Evolutionary conservation across 345 rosid genomes (phyloP), one percentile per base, ranked within the genome.

Genomic region (Mercurialis annua): DNA sequence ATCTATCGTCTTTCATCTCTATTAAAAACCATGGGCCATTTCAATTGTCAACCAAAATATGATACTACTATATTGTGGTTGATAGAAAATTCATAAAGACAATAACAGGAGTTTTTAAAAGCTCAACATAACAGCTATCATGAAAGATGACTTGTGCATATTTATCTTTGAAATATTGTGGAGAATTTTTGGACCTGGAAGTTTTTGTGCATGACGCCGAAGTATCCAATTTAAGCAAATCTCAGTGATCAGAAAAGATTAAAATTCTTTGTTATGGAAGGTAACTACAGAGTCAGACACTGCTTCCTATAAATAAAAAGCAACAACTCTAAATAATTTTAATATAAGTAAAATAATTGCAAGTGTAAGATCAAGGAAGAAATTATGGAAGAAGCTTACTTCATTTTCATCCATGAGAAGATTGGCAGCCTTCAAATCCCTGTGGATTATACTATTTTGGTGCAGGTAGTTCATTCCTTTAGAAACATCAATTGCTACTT

Each of bases 381-480:
- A 24, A 43, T 26, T 61, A 47, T 68, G 55, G 64, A 56, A 58
- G 30, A 56, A 40, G 55, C 84, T 80, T 82, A 94, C 99, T 64
- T 94, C 99, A 77, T 94, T 86, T 82, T 94, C 99, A 82, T 91
- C 99, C 96, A 94, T 89, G 65, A 91, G 80, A 77, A 91, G 90
- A 78, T 94, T 94, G 70, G 99, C 97, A 60, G 86, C 96, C 75
- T 94, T 91, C 85, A 91, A 78, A 81, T 94, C 99, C 81, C 99
- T 82, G 76, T 94, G 99, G 74, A 94, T 90, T 69, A 94, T 90
- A 79, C 89, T 84, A 72, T 91, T 89, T 70, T 91, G 97, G 81
- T 94, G 99, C 77, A 94, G 80, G 78, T 94, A 94, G 82, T 82
- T 81, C 99, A 94, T 94, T 82, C 99, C 99, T 81, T 94, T 94